These are phyloP conservation scores for Peronospora destructor DNA, from an alignment of 352 stramenopile species.

Conservation along the genomic window DNA sequence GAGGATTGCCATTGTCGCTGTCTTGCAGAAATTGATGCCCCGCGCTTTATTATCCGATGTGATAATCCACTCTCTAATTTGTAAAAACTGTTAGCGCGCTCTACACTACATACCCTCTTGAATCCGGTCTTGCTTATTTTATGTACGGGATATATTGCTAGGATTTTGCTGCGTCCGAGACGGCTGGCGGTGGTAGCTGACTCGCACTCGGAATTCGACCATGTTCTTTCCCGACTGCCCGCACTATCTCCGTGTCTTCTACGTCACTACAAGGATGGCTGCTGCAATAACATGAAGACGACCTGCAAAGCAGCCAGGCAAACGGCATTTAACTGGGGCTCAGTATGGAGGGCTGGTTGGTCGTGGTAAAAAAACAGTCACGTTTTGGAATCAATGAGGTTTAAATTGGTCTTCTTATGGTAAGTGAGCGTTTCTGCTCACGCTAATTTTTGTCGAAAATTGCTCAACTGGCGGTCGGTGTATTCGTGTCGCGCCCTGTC, in stretches of 20 bases:
- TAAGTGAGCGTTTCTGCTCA: background rate
- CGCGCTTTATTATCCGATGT: background rate
- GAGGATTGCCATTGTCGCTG: background rate
- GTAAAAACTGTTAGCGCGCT: no score
- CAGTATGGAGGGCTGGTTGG: conserved; percentile 1
- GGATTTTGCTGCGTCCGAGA: background rate
- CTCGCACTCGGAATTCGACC: conserved; percentile 1
- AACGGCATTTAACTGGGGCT: background rate
- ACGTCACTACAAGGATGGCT: background rate
- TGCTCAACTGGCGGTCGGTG: no score
- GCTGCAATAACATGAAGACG: background rate
- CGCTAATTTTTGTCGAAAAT: no score
- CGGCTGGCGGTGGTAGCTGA: background rate
- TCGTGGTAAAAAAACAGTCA: conserved; percentile 1
- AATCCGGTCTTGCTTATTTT: background rate
- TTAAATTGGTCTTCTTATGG: background rate
- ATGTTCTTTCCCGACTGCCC: background rate
- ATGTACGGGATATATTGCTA: background rate
- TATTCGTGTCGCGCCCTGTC: conserved; percentile 7
- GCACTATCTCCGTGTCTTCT: background rate
- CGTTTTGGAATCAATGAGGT: background rate
- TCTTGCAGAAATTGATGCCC: background rate
- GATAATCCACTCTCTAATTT: background rate
- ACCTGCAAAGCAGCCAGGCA: background rate
- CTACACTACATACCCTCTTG: background rate